Conservation (phyloP, 306 rosid species). For the Sesbania bispinosa region DNA sequence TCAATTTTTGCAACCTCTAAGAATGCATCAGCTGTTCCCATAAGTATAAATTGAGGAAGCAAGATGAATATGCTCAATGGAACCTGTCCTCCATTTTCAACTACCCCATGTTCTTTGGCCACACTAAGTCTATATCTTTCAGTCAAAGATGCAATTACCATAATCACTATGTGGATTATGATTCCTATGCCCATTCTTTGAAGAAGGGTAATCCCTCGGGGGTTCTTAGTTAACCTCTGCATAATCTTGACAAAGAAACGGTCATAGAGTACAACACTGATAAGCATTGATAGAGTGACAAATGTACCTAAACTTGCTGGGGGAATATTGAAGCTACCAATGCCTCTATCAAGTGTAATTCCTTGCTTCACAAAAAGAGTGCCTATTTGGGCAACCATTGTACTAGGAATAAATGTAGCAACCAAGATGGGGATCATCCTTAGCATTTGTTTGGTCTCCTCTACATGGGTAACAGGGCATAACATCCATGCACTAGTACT, state of each 20-base stretch:
- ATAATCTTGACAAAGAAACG: slow-evolving; percentile 48
- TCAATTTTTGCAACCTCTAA: slow-evolving; percentile 62
- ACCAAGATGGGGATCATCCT: slow-evolving; percentile 57
- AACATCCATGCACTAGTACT: slow-evolving; percentile 42
- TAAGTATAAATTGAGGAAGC: slow-evolving; percentile 58
- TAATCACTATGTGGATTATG: slow-evolving; percentile 38
- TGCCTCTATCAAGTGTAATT: slow-evolving; percentile 47
- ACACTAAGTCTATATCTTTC: slow-evolving; percentile 57
- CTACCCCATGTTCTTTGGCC: slow-evolving; percentile 27
- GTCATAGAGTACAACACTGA: slow-evolving; percentile 50
- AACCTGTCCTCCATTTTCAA: slow-evolving; percentile 28
- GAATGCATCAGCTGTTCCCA: slow-evolving; percentile 59
- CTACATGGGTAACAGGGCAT: slow-evolving; percentile 68
- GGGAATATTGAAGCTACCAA: slow-evolving; percentile 64
- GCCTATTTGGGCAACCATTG: slow-evolving; percentile 37
- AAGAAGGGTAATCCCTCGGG: slow-evolving; percentile 69
- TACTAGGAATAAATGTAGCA: slow-evolving; percentile 53
- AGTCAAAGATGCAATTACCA: slow-evolving; percentile 43
- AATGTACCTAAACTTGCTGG: slow-evolving; percentile 56
- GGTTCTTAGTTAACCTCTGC: slow-evolving; percentile 45
- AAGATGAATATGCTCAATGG: slow-evolving; percentile 60
- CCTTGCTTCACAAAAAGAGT: slow-evolving; percentile 72
- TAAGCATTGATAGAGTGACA: slow-evolving; percentile 45
- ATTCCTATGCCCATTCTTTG: slow-evolving; percentile 69
- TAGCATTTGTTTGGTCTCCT: slow-evolving; percentile 76